Evolutionary conservation across 768 basidiomycete genomes (phyloP).

Genomic region (Suillus brevipes): DNA sequence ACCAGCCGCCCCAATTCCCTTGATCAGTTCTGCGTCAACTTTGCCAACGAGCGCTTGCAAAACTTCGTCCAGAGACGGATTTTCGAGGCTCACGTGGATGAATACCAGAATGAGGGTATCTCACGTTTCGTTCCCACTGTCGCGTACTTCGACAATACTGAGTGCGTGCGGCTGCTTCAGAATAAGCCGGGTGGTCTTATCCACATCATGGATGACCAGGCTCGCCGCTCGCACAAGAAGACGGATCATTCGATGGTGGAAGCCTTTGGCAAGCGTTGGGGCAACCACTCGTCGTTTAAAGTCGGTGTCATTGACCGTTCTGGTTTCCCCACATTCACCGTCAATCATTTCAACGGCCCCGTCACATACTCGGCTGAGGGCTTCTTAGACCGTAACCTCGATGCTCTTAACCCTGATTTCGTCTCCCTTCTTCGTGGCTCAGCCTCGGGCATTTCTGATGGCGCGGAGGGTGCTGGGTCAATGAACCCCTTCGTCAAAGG

Average conservation of each 20-base stretch:
- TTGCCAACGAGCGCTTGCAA: conserved; percentile 90
- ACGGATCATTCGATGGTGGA: conserved; percentile 94
- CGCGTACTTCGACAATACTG: conserved; percentile 87
- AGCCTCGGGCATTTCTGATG: conserved; percentile 33
- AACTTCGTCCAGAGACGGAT: conserved; percentile 76
- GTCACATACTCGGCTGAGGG: conserved; percentile 90
- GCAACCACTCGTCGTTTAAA: conserved; percentile 91
- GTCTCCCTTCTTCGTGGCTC: conserved; percentile 83
- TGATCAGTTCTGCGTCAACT: conserved; percentile 96
- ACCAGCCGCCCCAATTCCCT: conserved; percentile 87
- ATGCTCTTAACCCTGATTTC: conserved; percentile 90
- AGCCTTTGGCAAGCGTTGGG: conserved; percentile 92
- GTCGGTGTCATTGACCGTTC: conserved; percentile 70
- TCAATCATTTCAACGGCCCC: conserved; percentile 89
- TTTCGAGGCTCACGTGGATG: conserved; percentile 79
- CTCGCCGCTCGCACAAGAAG: conserved; percentile 82
- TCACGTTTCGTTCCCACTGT: conserved; percentile 64
- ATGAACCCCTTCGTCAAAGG: conserved; percentile 90
- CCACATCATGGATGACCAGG: conserved; percentile 98
- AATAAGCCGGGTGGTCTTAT: conserved; percentile 88
- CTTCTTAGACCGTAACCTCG: conserved; percentile 87
- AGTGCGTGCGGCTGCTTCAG: conserved; percentile 84
- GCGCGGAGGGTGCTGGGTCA: conserved; percentile 71
- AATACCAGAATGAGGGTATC: conserved; percentile 85
- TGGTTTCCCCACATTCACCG: conserved; percentile 83